Evolutionary conservation across 306 rosid genomes (phyloP), one percentile per base, ranked within the genome.

Genomic region (Prunus mira): DNA sequence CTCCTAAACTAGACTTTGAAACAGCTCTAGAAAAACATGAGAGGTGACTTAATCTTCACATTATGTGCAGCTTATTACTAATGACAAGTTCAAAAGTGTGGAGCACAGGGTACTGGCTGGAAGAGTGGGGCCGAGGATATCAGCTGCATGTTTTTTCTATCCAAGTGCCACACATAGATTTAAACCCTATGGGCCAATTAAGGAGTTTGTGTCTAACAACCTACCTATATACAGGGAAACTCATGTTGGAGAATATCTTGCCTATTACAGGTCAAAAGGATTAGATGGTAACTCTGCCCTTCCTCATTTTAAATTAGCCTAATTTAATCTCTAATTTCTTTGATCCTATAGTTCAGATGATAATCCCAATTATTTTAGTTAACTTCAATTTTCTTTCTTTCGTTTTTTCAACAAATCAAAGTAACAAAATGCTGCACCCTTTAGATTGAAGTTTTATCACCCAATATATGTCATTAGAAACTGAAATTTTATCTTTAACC

Each of bases 71-170:
- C 90, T 91, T 5, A 88, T 91, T 61, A 89, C 88, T 55, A 91
- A 93, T 56, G 97, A 91, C 85, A 89, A 84, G 85, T 87, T 89
- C 89, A 87, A 68, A 68, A 91, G 96, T 46, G 93, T 87, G 69
- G 89, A 89, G 88, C 98, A 90, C 28, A 72, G 91, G 76, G 98
- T 90, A 9, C 76, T 89, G 76, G 88, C 79, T 9, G 69, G 93
- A 79, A n/a, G 78, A 11, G 54, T 69, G 45, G 95, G 89, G 18
- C 89, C 96, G 3, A 85, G 98, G 78, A 82, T 79, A 28, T 91
- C 97, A 73, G 88, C 82, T 24, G 97, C 98, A 52, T 93, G 92
- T 73, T 87, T 84, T 46, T 50, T 91, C 72, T 93, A 93, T 84
- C 98, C 98, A 20, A 79, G 82, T 61, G 77, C 87, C 3, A 56